Conservation (phyloP, 306 rosid genomes). For the Mucuna pruriens region DNA sequence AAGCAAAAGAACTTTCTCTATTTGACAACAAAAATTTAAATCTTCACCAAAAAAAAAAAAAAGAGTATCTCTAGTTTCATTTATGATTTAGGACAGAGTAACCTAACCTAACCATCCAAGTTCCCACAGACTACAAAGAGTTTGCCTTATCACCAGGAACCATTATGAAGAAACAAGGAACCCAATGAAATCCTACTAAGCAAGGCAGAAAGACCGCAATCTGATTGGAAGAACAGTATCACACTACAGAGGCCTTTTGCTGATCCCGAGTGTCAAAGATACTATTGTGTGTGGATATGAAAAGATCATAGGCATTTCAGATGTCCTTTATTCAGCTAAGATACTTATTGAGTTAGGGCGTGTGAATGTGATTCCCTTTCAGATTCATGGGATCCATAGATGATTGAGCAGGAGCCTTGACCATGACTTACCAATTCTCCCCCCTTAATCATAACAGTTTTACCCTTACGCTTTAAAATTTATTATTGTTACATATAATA, state of each 20-base stretch:
- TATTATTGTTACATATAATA: background rate
- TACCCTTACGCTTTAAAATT: background rate
- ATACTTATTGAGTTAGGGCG: background rate
- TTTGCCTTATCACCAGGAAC: background rate
- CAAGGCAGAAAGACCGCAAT: background rate
- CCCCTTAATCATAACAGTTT: background rate
- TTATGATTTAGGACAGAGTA: slow-evolving; percentile 5
- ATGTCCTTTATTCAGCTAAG: background rate
- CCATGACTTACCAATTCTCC: background rate
- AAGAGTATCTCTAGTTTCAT: background rate
- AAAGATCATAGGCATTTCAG: background rate
- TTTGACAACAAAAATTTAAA: slow-evolving; percentile 4
- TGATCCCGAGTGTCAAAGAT: background rate
- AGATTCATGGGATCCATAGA: background rate
- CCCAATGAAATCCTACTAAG: background rate
- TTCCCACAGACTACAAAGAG: background rate
- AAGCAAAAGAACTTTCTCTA: background rate
- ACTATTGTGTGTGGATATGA: background rate
- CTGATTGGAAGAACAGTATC: background rate
- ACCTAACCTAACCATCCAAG: background rate
- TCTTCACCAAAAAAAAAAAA: background rate
- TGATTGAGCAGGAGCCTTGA: background rate
- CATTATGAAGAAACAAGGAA: background rate
- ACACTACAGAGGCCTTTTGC: background rate
- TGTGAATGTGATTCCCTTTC: background rate